A percentile compares a stretch with the other conserved stretches of the same genome.
Evolutionary conservation across 192 early-diverging fungal species (phyloP).

Genomic region (Ambispora gerdemannii): DNA sequence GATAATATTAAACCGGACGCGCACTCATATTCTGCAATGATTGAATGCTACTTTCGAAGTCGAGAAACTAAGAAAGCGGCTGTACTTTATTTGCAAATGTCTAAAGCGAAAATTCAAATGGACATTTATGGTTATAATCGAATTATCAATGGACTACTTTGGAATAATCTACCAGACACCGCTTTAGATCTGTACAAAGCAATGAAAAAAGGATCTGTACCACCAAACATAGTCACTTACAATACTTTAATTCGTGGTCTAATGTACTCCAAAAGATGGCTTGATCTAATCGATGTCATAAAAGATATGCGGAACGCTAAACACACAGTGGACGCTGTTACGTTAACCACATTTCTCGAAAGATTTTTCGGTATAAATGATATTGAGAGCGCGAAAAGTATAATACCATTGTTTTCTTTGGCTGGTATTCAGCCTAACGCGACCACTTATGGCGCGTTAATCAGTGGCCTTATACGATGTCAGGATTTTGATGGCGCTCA

Average conservation of each 20-base stretch:
- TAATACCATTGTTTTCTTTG: neutral
- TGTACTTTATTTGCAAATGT: constrained; percentile 19
- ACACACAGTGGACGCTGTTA: neutral
- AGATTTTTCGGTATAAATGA: neutral
- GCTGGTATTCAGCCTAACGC: neutral
- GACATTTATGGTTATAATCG: constrained; percentile 16
- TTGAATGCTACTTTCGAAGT: constrained; percentile 17
- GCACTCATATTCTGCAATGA: constrained; percentile 15
- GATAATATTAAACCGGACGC: constrained; percentile 22
- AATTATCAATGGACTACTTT: constrained; percentile 26
- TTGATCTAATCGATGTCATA: neutral
- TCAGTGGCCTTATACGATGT: constrained; percentile 14
- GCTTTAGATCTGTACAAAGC: constrained; percentile 1
- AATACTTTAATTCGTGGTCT: constrained; percentile 13
- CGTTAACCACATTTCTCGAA: constrained; percentile 7
- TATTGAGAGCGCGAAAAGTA: neutral
- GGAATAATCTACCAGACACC: neutral
- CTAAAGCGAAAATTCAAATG: constrained; percentile 7
- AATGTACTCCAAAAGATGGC: constrained; percentile 1
- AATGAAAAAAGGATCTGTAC: neutral
- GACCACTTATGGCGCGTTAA: constrained; percentile 16
- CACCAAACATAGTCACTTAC: constrained; percentile 23
- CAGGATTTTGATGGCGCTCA: constrained; percentile 3
- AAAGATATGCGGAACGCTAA: constrained; percentile 12
- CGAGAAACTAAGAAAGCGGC: neutral